phyloP scores from a whole-genome alignment of 2,329 filamentous ascomycete species.

The Pseudogymnoascus sp. region DNA sequence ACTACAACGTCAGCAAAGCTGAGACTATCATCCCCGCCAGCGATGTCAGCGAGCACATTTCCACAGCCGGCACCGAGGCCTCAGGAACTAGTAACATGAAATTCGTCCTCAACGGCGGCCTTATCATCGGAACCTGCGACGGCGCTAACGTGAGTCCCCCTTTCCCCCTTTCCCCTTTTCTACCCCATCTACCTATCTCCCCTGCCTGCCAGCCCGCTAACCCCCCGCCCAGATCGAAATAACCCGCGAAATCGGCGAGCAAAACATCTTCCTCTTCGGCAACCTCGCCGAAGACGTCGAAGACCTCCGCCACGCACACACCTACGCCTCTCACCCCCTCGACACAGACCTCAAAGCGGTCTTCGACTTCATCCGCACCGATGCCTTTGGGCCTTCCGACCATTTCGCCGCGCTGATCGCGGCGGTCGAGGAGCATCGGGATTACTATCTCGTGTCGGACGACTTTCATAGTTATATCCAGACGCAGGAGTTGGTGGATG shows the following conservation, averaged over 20 bases:
- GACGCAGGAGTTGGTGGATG: conserved; percentile 84
- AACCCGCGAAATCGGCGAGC: conserved; percentile 89
- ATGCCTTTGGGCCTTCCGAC: conserved; percentile 69
- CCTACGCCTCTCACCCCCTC: conserved; percentile 70
- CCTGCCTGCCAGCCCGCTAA: background rate
- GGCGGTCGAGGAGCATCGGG: conserved; percentile 83
- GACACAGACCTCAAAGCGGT: conserved; percentile 72
- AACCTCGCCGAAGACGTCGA: conserved; percentile 95
- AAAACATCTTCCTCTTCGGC: conserved; percentile 98
- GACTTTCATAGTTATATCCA: conserved; percentile 94
- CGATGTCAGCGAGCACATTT: conserved; percentile 97
- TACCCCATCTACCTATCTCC: conserved; percentile 13
- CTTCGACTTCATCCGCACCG: conserved; percentile 72
- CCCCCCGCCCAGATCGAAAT: conserved; percentile 71
- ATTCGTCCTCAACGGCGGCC: conserved; percentile 91
- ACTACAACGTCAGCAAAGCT: conserved; percentile 99
- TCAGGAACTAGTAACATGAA: conserved; percentile 98
- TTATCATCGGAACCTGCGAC: conserved; percentile 97
- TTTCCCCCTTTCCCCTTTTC: background rate
- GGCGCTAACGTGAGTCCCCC: conserved; percentile 74
- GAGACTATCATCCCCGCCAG: conserved; percentile 93
- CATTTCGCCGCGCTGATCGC: conserved; percentile 78
- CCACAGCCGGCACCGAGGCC: conserved; percentile 88
- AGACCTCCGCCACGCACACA: conserved; percentile 83
- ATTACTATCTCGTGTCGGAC: conserved; percentile 96